Conservation (phyloP, 495 filamentous ascomycete species). For the Cercophora scortea region DNA sequence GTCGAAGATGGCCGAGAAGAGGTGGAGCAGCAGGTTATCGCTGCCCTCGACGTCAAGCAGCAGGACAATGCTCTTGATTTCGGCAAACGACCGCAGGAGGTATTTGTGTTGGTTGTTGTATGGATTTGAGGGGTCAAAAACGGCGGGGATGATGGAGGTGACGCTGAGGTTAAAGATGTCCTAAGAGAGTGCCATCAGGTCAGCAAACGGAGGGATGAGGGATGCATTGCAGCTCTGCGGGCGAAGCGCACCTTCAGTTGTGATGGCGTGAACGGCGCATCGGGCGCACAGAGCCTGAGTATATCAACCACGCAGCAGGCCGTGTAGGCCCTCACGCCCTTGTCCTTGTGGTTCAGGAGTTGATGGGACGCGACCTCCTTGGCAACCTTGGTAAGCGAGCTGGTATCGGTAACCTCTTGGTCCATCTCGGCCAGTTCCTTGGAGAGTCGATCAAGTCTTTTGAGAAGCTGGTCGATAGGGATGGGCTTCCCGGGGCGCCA, state of each 20-base stretch:
- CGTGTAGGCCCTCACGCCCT: constrained; percentile 80
- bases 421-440: constrained; percentile 81
- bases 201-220: constrained; percentile 1
- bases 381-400: constrained; percentile 74
- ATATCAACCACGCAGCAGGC: constrained; percentile 91
- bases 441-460: constrained; percentile 68
- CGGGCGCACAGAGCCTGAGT: constrained; percentile 83
- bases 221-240: background rate
- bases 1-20: constrained; percentile 88
- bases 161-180: constrained; percentile 91
- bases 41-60: constrained; percentile 82
- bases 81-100: constrained; percentile 78
- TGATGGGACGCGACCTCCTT: constrained; percentile 81
- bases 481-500: constrained; percentile 92
- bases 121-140: constrained; percentile 79
- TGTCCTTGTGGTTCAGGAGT: constrained; percentile 83
- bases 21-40: constrained; percentile 64
- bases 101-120: constrained; percentile 92
- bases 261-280: constrained; percentile 84
- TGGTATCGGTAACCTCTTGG: constrained; percentile 75
- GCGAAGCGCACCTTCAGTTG: constrained; percentile 70
- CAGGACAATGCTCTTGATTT: constrained; percentile 89
- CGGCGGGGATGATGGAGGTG: constrained; percentile 69
- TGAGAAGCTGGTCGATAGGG: constrained; percentile 69
- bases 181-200: constrained; percentile 34